phyloP scores from a whole-genome alignment of 306 rosid genomes.

The Quercus robur region DNA sequence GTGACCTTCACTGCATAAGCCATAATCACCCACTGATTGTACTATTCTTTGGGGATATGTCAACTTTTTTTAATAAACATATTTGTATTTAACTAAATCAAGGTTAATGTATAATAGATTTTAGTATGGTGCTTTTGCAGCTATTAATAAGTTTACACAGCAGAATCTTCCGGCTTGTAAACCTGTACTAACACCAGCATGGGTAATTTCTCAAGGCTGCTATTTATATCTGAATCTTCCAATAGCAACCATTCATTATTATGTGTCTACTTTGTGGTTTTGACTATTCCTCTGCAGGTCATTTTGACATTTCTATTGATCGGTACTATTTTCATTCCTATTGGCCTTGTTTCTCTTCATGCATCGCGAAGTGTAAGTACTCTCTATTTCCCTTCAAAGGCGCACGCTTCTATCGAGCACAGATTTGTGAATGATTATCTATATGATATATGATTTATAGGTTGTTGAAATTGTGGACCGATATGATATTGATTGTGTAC shows the following conservation, averaged over 20 bases:
- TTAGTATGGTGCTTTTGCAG: slow-evolving; percentile 47
- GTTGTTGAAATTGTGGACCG: slow-evolving; percentile 83
- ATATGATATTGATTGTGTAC: slow-evolving; percentile 79
- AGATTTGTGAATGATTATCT: not conserved
- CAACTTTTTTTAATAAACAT: not conserved
- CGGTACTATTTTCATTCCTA: slow-evolving; percentile 75
- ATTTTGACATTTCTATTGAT: slow-evolving; percentile 60
- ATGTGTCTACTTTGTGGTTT: slow-evolving; percentile 16
- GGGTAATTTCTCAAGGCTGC: slow-evolving; percentile 54
- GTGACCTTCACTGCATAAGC: no score
- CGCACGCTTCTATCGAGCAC: not conserved
- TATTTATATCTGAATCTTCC: slow-evolving; percentile 20
- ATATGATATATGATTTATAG: slow-evolving; percentile 39
- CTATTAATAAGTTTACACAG: slow-evolving; percentile 69
- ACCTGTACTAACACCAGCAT: slow-evolving; percentile 83
- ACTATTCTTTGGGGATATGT: no score
- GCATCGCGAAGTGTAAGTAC: slow-evolving; percentile 61
- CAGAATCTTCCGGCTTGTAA: slow-evolving; percentile 96
- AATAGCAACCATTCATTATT: not conserved
- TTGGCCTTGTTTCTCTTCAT: slow-evolving; percentile 68
- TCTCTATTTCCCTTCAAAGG: slow-evolving; percentile 22
- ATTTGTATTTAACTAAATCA: not conserved
- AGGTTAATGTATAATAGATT: not conserved
- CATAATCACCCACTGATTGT: no score
- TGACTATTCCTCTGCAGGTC: slow-evolving; percentile 55